phyloP scores from a whole-genome alignment of 805 yeast genomes.

The Yarrowia hollandica region DNA sequence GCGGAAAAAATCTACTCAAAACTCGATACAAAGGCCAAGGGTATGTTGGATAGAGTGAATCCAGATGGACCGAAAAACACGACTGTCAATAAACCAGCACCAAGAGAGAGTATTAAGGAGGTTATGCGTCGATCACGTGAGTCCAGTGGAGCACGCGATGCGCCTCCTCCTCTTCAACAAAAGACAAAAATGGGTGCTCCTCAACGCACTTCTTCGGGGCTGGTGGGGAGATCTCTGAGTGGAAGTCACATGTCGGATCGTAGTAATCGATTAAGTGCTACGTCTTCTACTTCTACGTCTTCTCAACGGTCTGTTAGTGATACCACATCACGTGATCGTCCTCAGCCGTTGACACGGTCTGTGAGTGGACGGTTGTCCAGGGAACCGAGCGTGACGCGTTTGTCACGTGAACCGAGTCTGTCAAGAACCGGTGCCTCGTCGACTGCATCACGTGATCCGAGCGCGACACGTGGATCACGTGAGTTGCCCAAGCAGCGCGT shows the following conservation, averaged over 20 bases:
- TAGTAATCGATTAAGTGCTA: no score
- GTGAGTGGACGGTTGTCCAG: background rate
- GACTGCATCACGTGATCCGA: constrained; percentile 3
- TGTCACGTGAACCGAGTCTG: background rate
- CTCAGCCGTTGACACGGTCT: background rate
- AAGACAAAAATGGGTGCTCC: constrained; percentile 12
- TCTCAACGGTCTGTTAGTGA: background rate
- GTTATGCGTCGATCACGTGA: background rate
- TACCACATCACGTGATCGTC: background rate
- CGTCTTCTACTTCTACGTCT: no score
- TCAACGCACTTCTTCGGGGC: background rate
- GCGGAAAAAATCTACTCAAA: constrained; percentile 47
- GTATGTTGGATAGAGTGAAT: background rate
- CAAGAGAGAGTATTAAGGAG: background rate
- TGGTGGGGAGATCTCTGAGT: background rate
- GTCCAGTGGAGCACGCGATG: background rate
- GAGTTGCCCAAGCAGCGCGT: background rate
- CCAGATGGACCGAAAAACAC: background rate
- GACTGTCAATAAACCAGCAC: background rate
- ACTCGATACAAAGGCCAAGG: constrained; percentile 28
- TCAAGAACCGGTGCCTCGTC: background rate
- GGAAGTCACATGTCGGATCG: constrained; percentile 18
- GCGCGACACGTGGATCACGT: background rate
- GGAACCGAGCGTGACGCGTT: background rate
- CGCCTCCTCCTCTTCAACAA: background rate